Evolutionary conservation across 139 green algal species (phyloP).

Genomic region (Auxenochlorella protothecoides): DNA sequence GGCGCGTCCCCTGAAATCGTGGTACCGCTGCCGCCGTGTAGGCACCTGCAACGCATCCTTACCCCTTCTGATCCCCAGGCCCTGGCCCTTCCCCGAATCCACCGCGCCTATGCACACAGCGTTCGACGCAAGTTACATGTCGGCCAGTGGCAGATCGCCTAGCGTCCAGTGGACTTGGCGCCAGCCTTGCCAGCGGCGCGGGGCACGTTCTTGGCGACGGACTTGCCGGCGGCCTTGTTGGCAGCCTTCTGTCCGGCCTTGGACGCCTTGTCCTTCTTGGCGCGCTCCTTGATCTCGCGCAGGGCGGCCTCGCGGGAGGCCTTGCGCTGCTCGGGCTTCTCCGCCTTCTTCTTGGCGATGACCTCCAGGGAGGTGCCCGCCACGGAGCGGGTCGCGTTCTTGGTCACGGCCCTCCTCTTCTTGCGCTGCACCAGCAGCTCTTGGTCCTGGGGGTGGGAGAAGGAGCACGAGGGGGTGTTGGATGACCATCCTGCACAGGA

Average conservation of each 20-base stretch:
- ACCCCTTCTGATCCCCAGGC: too few species aligned
- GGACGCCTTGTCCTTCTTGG: slow-evolving; percentile 83
- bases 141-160: background rate
- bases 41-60: too few species aligned
- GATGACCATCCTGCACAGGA: too few species aligned
- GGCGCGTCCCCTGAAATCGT: too few species aligned
- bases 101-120: too few species aligned
- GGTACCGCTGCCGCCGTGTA: too few species aligned
- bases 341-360: slow-evolving; percentile 80
- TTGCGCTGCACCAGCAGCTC: slow-evolving; percentile 64
- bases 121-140: too few species aligned
- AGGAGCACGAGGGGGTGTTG: background rate
- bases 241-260: slow-evolving; percentile 36
- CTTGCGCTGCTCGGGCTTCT: slow-evolving; percentile 83
- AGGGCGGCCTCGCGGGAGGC: slow-evolving; percentile 83
- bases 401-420: slow-evolving; percentile 68
- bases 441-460: slow-evolving; percentile 35
- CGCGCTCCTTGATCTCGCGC: slow-evolving; percentile 93
- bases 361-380: slow-evolving; percentile 81
- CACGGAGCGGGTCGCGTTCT: slow-evolving; percentile 64
- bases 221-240: slow-evolving; percentile 30
- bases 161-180: slow-evolving; percentile 24
- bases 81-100: too few species aligned
- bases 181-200: slow-evolving; percentile 18
- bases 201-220: slow-evolving; percentile 32